These are phyloP conservation scores for Hirsutella rhossiliensis DNA, from an alignment of 2,329 filamentous ascomycete species.

Conservation along the genomic window DNA sequence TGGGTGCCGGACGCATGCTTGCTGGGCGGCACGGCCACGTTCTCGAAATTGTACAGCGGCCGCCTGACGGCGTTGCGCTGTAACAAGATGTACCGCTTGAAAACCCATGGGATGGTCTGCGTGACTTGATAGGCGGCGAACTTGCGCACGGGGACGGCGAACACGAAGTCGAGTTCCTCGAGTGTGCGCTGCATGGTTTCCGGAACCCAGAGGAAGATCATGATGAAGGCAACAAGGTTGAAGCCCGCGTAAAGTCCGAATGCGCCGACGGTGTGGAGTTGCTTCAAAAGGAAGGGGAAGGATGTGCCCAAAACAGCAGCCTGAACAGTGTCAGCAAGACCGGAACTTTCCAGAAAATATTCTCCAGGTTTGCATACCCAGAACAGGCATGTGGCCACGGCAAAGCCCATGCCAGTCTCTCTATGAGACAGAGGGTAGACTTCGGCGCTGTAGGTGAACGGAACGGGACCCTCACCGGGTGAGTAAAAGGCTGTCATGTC, in stretches of 20 bases:
- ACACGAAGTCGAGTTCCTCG: slow-evolving; percentile 39
- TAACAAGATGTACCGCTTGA: slow-evolving; percentile 20
- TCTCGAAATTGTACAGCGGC: slow-evolving; percentile 25
- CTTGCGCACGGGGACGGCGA: slow-evolving; percentile 30
- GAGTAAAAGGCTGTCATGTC: slow-evolving; percentile 40
- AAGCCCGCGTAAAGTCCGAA: slow-evolving; percentile 42
- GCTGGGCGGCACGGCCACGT: slow-evolving; percentile 6
- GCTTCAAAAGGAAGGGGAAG: slow-evolving; percentile 34
- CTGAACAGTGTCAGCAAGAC: slow-evolving; percentile 2
- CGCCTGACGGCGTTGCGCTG: slow-evolving; percentile 16
- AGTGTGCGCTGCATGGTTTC: slow-evolving; percentile 44
- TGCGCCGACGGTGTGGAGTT: slow-evolving; percentile 21
- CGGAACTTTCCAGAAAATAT: neutral
- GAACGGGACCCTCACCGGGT: slow-evolving; percentile 50
- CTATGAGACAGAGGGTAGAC: slow-evolving; percentile 53
- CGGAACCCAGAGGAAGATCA: slow-evolving; percentile 35
- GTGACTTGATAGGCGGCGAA: slow-evolving; percentile 27
- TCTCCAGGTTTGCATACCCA: slow-evolving; percentile 16
- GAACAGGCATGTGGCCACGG: slow-evolving; percentile 47
- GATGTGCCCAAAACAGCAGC: slow-evolving; percentile 37
- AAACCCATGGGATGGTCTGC: slow-evolving; percentile 18
- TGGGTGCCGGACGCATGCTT: neutral
- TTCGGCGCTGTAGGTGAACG: slow-evolving; percentile 50
- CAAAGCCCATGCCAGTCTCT: slow-evolving; percentile 52
- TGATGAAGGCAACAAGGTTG: slow-evolving; percentile 39